Conservation (phyloP, 1,284 basidiomycete species). For the Cystobasidium slooffiae region DNA sequence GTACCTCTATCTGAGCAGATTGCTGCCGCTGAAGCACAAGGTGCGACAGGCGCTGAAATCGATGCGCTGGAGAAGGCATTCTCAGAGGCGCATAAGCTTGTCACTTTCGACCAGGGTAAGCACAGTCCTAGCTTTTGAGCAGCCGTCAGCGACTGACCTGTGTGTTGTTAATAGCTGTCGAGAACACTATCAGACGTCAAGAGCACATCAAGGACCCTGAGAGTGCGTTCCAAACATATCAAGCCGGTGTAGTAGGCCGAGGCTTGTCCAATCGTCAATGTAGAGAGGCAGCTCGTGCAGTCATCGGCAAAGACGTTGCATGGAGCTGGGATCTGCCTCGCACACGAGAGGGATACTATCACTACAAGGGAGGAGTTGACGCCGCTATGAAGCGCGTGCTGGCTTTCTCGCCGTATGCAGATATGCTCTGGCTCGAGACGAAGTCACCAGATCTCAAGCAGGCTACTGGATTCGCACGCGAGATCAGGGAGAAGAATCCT, state of each 20-base stretch:
- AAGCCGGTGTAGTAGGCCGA: constrained; percentile 53
- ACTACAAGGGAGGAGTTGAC: constrained; percentile 76
- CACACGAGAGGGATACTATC: constrained; percentile 90
- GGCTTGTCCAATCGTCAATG: constrained; percentile 78
- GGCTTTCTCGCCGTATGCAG: constrained; percentile 78
- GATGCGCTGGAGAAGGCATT: constrained; percentile 78
- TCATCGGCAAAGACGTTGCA: constrained; percentile 70
- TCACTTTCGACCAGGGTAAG: constrained; percentile 81
- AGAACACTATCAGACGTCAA: constrained; percentile 61
- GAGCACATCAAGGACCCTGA: constrained; percentile 65
- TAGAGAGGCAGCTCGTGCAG: constrained; percentile 70
- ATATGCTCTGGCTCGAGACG: constrained; percentile 88
- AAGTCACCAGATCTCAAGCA: constrained; percentile 80
- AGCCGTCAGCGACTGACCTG: not conserved
- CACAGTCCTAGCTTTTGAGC: not conserved
- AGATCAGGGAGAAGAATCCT: constrained; percentile 73
- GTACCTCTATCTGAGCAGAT: constrained; percentile 74
- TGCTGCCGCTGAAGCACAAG: constrained; percentile 71
- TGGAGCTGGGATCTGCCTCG: constrained; percentile 89
- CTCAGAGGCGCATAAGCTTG: constrained; percentile 71
- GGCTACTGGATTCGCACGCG: constrained; percentile 76
- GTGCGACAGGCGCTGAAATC: constrained; percentile 71
- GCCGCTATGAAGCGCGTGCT: constrained; percentile 81
- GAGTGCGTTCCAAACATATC: constrained; percentile 66
- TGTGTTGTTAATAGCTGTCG: constrained; percentile 54